Evolutionary conservation across 306 rosid genomes (phyloP), one percentile per base, ranked within the genome.

Genomic region (Rosa multiflora): DNA sequence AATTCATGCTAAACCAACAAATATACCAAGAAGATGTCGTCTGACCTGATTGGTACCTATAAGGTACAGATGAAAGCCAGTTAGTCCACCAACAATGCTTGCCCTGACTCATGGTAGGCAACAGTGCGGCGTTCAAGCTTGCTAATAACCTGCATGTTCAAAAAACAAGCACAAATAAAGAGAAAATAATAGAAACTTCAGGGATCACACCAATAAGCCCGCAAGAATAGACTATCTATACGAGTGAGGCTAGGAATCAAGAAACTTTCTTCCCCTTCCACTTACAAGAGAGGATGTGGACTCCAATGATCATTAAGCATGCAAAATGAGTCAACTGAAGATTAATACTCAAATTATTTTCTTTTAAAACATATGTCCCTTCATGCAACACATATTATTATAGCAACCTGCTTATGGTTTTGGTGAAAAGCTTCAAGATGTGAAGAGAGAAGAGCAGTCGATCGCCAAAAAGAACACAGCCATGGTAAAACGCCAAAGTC

Each of bases 41-140:
- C n/a, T 76, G 62, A 94, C 98, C 97, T 94, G 97, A 79, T 94
- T 92, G 79, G 93, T 84, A 81, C 93, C 92, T 73, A 90, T 90
- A 40, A 94, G 96, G 90, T 94, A 94, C 82, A 89, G 76, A 84
- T 94, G 98, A 81, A 92, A 94, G 80, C 96, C 97, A 42, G 97
- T 92, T 74, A 94, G 85, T 68, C 98, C 98, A 82, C 97, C 98
- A 82, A 94, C 96, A 83, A 94, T 26, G 99, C 99, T 88, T 95
- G 99, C 67, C 99, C 99, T 21, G 99, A 86, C 83, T 95, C 99
- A 81, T 95, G 99, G 80, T 90, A 95, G 29, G 99, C 99, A 74
- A 95, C 98, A 56, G 99, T 95, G 2, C 97, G 90, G 76, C 99
- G 89, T 83, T 95, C 99, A 73, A 77, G 79, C 89, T 92, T 92